Conservation (phyloP, 768 basidiomycete species). For the Neoboletus magnificus region DNA sequence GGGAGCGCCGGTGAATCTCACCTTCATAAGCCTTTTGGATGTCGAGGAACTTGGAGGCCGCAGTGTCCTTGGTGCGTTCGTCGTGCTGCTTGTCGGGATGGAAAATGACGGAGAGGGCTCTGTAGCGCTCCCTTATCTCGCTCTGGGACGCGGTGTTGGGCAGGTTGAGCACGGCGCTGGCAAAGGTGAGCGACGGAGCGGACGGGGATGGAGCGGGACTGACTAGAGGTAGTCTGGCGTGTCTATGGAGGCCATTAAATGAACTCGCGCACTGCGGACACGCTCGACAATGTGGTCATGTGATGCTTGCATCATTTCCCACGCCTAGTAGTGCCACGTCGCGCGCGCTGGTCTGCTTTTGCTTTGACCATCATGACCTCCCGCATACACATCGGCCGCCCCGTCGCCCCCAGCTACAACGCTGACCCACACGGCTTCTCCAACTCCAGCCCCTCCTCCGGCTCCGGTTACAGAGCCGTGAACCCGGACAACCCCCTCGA, state of each 20-base stretch:
- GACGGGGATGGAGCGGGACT: slow-evolving; percentile 3
- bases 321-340: slow-evolving; percentile 27
- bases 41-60: slow-evolving; percentile 66
- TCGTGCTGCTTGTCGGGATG: slow-evolving; percentile 83
- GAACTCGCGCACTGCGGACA: background rate
- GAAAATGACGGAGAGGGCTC: slow-evolving; percentile 67
- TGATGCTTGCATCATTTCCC: slow-evolving; percentile 22
- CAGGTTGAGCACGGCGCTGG: slow-evolving; percentile 65
- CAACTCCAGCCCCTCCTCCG: slow-evolving; percentile 63
- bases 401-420: slow-evolving; percentile 55
- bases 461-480: slow-evolving; percentile 73
- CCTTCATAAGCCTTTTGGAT: slow-evolving; percentile 85
- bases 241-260: background rate
- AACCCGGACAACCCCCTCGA: slow-evolving; percentile 81
- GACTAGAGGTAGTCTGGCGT: slow-evolving; percentile 30
- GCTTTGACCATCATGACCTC: slow-evolving; percentile 55
- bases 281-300: slow-evolving; percentile 13
- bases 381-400: slow-evolving; percentile 79
- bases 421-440: slow-evolving; percentile 78
- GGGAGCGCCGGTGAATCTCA: slow-evolving; percentile 25
- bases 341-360: background rate
- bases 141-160: slow-evolving; percentile 56
- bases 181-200: background rate
- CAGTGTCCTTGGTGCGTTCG: slow-evolving; percentile 51
- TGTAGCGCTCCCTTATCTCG: slow-evolving; percentile 75